Evolutionary conservation across 352 stramenopile species (phyloP).

Genomic region (Phytopythium mirpurense): DNA sequence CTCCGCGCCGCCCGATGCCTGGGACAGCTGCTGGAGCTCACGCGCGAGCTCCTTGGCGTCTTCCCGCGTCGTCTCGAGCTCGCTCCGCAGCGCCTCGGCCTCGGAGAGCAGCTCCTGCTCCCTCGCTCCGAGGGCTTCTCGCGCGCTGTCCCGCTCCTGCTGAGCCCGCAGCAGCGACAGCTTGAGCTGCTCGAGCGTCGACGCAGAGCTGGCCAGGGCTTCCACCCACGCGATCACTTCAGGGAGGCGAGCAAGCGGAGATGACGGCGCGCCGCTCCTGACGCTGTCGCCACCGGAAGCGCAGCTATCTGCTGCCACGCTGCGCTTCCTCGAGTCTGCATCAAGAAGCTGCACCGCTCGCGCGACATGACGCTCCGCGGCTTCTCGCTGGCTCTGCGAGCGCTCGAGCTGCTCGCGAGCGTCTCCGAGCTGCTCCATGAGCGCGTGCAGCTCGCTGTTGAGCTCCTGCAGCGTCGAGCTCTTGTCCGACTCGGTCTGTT

Average conservation of each 20-base stretch:
- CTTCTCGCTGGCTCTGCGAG: conserved; percentile 27
- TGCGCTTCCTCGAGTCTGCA: conserved; percentile 1
- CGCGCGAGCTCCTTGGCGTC: conserved; percentile 46
- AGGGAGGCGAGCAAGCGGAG: conserved; percentile 9
- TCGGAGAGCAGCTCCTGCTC: conserved; percentile 26
- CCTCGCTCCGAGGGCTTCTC: conserved; percentile 13
- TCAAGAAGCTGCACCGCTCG: conserved; percentile 29
- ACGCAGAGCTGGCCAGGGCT: conserved; percentile 13
- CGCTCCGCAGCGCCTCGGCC: conserved; percentile 12
- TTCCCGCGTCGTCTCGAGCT: conserved; percentile 30
- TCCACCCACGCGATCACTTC: conserved; percentile 16
- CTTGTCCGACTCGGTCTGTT: conserved; percentile 42
- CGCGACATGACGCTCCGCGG: conserved; percentile 13
- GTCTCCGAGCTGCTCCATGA: conserved; percentile 28
- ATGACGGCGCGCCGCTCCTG: too few species aligned
- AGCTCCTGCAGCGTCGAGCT: conserved; percentile 46
- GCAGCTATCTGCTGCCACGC: not conserved
- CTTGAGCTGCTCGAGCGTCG: conserved; percentile 37
- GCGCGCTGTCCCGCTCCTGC: conserved; percentile 42
- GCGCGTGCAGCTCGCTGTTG: conserved; percentile 46
- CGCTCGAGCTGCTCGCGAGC: conserved; percentile 24
- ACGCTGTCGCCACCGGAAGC: too few species aligned
- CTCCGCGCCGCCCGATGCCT: conserved; percentile 29
- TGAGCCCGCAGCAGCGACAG: conserved; percentile 37
- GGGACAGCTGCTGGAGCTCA: conserved; percentile 47